Evolutionary conservation across 2,329 filamentous ascomycete species (phyloP), one percentile per base, ranked within the genome.

Genomic region (Bertia moriformis): DNA sequence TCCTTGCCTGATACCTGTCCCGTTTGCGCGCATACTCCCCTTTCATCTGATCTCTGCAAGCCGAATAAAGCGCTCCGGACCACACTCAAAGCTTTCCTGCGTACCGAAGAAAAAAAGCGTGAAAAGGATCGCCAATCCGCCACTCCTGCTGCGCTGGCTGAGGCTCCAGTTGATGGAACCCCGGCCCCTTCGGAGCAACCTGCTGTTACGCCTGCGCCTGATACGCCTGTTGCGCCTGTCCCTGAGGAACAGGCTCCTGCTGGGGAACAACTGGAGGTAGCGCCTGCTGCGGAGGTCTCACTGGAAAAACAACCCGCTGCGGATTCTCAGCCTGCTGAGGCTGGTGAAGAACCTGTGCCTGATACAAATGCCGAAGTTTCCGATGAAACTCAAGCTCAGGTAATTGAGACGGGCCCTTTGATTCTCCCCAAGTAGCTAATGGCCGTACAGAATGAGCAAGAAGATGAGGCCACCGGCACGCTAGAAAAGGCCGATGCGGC

Each of bases 21-120:
- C 2, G 83, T 94, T 42, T 98, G 91, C 71, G 83, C 88, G 46
- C 91, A 98, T 56, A 82, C 78, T 17, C 91, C 91, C 0, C 72
- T 98, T 42, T 85, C 86, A 19, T 73, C 81, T 37, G 83, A 85
- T 43, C 81, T 91, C 47, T 94, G 88, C 66, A 87, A 83, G 44
- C 77, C 85, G 2, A 85, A 93, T 58, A 95, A 94, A 56, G 78
- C 82, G 19, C 66, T 96, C n/a, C 80, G 91, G 47, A 91, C 84
- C 18, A 98, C 91, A 2, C 81, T 96, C 47, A 83, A 84, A 48
- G 84, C 91, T 12, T 98, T 93, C 53, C 62, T 98, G 38, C 83
- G 88, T 51, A 93, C 82, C 0, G 83, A 87, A 48, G 83, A 93
- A 58, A 93, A 93, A 68, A 93, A 93, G 60, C 73, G 83, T 44